These are phyloP conservation scores for Paxillus ammoniavirescens DNA, from an alignment of 768 basidiomycete species.

Conservation along the genomic window DNA sequence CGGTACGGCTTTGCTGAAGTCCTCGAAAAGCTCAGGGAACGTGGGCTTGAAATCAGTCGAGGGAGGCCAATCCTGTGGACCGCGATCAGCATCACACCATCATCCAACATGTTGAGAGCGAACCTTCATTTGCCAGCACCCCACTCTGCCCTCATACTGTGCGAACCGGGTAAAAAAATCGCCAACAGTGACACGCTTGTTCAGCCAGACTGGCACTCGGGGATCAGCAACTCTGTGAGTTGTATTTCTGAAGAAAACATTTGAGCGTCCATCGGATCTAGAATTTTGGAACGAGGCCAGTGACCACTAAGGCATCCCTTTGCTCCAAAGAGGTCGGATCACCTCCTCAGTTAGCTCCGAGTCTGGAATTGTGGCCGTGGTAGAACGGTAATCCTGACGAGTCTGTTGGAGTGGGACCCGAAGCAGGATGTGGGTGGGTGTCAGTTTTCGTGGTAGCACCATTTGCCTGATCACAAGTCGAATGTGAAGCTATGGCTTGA, in stretches of 20 bases:
- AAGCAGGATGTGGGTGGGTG: slow-evolving; percentile 3
- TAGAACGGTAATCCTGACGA: slow-evolving; percentile 43
- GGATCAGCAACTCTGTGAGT: slow-evolving; percentile 63
- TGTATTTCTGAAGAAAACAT: slow-evolving; percentile 74
- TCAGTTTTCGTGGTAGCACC: slow-evolving; percentile 3
- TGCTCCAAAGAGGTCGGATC: slow-evolving; percentile 70
- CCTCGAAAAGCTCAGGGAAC: slow-evolving; percentile 84
- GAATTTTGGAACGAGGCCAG: slow-evolving; percentile 60
- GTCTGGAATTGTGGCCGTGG: slow-evolving; percentile 45
- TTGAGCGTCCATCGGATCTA: slow-evolving; percentile 77
- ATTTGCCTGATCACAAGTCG: slow-evolving; percentile 6
- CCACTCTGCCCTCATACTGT: slow-evolving; percentile 51
- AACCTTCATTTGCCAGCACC: slow-evolving; percentile 79
- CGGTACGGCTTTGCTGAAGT: slow-evolving; percentile 81
- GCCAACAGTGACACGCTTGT: slow-evolving; percentile 59
- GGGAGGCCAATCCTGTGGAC: slow-evolving; percentile 86
- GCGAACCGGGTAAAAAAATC: slow-evolving; percentile 85
- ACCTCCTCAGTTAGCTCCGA: slow-evolving; percentile 51
- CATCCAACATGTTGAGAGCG: background rate
- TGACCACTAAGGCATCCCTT: slow-evolving; percentile 80
- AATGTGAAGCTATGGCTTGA: slow-evolving; percentile 5
- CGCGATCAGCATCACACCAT: slow-evolving; percentile 6
- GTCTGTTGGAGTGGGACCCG: slow-evolving; percentile 7
- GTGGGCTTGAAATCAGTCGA: slow-evolving; percentile 78
- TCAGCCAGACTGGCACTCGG: slow-evolving; percentile 80